Percentiles rank a stretch among this genome's conserved stretches.
Conservation (phyloP, 1,284 basidiomycete species). For the Thecaphora thlaspeos region DNA sequence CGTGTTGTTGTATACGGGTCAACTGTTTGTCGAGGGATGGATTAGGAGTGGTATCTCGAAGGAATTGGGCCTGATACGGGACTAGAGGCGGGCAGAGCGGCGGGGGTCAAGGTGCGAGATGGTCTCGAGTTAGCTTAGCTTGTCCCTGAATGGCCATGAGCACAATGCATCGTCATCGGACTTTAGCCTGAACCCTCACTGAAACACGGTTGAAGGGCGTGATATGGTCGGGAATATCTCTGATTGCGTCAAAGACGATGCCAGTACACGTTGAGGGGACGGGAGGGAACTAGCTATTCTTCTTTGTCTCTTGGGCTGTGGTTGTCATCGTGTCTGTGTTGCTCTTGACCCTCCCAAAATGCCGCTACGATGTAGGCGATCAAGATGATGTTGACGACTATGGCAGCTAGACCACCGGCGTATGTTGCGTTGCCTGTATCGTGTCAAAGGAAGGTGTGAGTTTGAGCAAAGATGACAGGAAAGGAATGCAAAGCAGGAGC, state of each 20-base stretch:
- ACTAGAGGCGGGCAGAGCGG: neutral
- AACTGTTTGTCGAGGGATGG: constrained; percentile 41
- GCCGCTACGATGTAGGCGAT: constrained; percentile 50
- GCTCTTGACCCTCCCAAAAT: constrained; percentile 48
- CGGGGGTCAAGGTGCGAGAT: no score
- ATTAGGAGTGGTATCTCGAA: constrained; percentile 29
- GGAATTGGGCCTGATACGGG: constrained; percentile 18
- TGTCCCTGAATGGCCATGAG: no score
- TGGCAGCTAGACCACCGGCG: constrained; percentile 53
- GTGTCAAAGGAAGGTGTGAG: neutral
- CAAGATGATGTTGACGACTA: constrained; percentile 54
- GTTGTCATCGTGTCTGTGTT: neutral
- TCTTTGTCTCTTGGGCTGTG: constrained; percentile 5
- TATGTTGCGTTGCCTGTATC: constrained; percentile 49
- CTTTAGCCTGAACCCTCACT: no score
- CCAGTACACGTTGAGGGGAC: no score
- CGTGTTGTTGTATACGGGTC: constrained; percentile 34
- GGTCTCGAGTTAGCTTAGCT: no score
- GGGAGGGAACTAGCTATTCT: constrained; percentile 7
- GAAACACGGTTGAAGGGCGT: no score
- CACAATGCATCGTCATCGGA: no score
- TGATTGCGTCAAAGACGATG: no score
- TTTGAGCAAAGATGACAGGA: neutral
- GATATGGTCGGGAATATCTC: no score
- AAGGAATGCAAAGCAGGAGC: no score